Percentiles rank a stretch among this genome's conserved stretches.
These are phyloP conservation scores for Mycena kentingensis DNA, from an alignment of 768 basidiomycete genomes.

Conservation along the genomic window DNA sequence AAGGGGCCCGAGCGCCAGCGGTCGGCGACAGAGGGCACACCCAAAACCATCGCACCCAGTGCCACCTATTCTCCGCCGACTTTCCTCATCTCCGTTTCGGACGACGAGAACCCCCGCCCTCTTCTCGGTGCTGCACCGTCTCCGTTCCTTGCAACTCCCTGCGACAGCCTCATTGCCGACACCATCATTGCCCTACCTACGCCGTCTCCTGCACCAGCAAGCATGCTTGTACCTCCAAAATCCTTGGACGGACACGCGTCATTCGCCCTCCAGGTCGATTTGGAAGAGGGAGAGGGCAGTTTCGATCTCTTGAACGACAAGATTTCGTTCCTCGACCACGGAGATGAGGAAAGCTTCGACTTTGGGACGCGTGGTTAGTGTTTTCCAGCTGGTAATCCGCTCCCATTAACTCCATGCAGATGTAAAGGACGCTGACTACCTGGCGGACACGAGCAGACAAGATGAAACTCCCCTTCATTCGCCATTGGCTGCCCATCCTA, in stretches of 20 bases:
- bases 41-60: slow-evolving; percentile 20
- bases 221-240: slow-evolving; percentile 27
- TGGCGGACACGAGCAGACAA: slow-evolving; percentile 3
- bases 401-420: background rate
- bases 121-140: slow-evolving; percentile 25
- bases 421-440: slow-evolving; percentile 10
- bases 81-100: slow-evolving; percentile 25
- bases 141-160: slow-evolving; percentile 24
- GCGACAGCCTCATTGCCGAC: slow-evolving; percentile 26
- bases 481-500: background rate
- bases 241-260: slow-evolving; percentile 44
- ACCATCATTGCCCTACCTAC: slow-evolving; percentile 22
- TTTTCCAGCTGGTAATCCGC: slow-evolving; percentile 20
- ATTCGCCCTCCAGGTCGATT: slow-evolving; percentile 49
- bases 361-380: slow-evolving; percentile 30
- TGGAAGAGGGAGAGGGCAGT: slow-evolving; percentile 45
- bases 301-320: slow-evolving; percentile 57
- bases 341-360: slow-evolving; percentile 46
- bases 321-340: slow-evolving; percentile 47
- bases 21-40: background rate
- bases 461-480: background rate
- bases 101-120: slow-evolving; percentile 25
- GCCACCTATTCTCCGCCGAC: slow-evolving; percentile 29
- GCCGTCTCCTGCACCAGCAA: slow-evolving; percentile 17
- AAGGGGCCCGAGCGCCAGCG: background rate